Evolutionary conservation across 2,329 filamentous ascomycete genomes (phyloP).

Genomic region (Sclerotiophoma versabilis): DNA sequence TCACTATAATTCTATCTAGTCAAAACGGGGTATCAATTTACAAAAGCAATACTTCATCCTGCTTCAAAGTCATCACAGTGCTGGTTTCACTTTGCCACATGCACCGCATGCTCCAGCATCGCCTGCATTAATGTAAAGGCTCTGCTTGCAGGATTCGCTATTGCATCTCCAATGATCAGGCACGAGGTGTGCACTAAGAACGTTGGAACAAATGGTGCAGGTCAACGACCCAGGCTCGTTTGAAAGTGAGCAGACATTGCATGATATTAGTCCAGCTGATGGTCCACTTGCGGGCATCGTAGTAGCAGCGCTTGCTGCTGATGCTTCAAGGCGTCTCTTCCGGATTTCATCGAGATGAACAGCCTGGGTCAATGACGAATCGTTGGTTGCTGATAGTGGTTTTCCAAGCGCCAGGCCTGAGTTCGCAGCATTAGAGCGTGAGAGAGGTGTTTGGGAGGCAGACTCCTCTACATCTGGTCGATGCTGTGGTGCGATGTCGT

Average conservation of each 20-base stretch:
- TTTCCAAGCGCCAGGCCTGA: background rate
- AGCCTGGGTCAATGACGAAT: constrained; percentile 9
- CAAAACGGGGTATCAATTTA: background rate
- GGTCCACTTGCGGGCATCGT: constrained; percentile 2
- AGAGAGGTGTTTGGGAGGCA: background rate
- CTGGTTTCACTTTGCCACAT: constrained; percentile 58
- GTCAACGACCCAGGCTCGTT: constrained; percentile 65
- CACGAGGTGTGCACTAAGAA: constrained; percentile 64
- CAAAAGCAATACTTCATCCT: background rate
- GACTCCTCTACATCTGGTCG: background rate
- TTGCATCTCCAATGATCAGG: constrained; percentile 70
- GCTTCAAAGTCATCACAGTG: background rate
- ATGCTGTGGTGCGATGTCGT: constrained; percentile 48
- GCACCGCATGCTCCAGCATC: constrained; percentile 75
- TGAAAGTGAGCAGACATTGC: constrained; percentile 72
- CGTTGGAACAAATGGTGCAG: constrained; percentile 74
- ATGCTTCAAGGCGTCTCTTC: constrained; percentile 22
- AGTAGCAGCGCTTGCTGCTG: background rate
- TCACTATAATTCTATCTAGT: background rate
- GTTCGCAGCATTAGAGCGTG: background rate
- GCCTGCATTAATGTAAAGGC: constrained; percentile 70
- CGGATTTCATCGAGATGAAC: constrained; percentile 28
- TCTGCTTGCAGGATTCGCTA: constrained; percentile 62
- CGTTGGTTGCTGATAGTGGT: background rate
- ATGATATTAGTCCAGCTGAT: constrained; percentile 39